Base-by-base conservation (phyloP, 805 yeast species). In the Candida oleophila region DNA sequence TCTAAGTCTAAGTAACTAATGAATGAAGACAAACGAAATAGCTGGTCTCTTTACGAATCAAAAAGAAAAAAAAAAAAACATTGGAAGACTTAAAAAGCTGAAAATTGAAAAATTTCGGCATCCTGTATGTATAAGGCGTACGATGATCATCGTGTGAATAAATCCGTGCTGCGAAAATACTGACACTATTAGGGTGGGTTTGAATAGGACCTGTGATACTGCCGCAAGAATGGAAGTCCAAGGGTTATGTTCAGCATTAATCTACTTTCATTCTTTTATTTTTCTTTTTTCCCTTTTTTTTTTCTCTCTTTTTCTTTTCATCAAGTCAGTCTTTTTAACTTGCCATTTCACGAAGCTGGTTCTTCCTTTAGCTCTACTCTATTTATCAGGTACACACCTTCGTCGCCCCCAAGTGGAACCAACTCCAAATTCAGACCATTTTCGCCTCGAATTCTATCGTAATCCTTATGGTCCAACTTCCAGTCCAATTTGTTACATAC, bases 401-500 rank as follows among this genome's bases (percentile, higher is more conserved):
- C 41, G 11, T 42, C 49, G 9, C 33, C 49, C 41, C 51, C 56
- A 16, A 49, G 33, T 4, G 41, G 28, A 2, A 38, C 45, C 5
- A 53, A 30, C 8, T 37, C 41, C 22, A 57, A 43, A 42, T 56
- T 56, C 14, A 25, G 4, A 11, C 36, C 49, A 20, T 47, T 46
- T 3, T 25, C 38, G 1, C 61, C 65, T 19, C 51, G 32, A 9
- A 60, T 54, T 16, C 38, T 39, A 22, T 53, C 44, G 43, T 56
- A 65, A 32, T 59, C 57, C 21, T 52, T 49, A 43, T 71, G 76
- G 11, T 64, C 63, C 18, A 72, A 53, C 4, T 44, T 51, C 76
- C 76, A 72, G 3, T 69, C 74, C 19, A 71, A 55, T 38, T 48
- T 45, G 21, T 60, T 48, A 46, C 68, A 60, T 19, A 71, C 44